Evolutionary conservation across 257 asterid species (phyloP).

Genomic region (Craterostigma plantagineum): DNA sequence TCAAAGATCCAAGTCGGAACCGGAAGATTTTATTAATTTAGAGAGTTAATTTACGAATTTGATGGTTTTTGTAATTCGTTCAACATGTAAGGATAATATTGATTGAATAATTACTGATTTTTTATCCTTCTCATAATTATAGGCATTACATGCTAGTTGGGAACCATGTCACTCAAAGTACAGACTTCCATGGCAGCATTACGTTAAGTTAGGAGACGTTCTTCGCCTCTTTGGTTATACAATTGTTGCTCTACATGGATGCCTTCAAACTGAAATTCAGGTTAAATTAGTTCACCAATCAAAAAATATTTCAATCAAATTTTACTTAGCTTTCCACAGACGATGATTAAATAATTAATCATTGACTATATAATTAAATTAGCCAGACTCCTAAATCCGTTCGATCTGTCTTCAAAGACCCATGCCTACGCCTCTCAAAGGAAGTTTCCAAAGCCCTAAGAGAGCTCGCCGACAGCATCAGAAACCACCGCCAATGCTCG

Average conservation of each 20-base stretch:
- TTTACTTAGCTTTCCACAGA: neutral
- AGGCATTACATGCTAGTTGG: conserved; percentile 95
- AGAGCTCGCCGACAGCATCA: conserved; percentile 62
- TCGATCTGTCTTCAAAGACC: conserved; percentile 57
- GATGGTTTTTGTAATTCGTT: too few relatives aligned
- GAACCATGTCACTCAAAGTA: conserved; percentile 83
- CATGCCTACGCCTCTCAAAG: conserved; percentile 53
- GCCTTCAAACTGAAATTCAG: conserved; percentile 77
- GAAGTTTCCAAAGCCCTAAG: conserved; percentile 59
- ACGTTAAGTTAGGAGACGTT: conserved; percentile 63
- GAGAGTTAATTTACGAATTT: too few relatives aligned
- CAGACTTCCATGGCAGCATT: conserved; percentile 71
- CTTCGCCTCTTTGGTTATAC: conserved; percentile 88
- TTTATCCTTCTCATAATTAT: neutral
- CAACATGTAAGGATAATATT: too few relatives aligned
- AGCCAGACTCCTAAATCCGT: conserved; percentile 63
- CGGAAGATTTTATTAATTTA: too few relatives aligned
- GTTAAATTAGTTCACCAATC: conserved; percentile 9
- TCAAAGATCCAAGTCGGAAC: too few relatives aligned
- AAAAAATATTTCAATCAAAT: too few relatives aligned
- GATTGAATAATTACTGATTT: too few relatives aligned
- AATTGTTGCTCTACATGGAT: conserved; percentile 79
- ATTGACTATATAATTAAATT: too few relatives aligned
- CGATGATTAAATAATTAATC: too few relatives aligned
- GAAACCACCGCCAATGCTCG: conserved; percentile 63